These are phyloP conservation scores for Drechslerella stenobrocha DNA, from an alignment of 2,329 filamentous ascomycete species.

Conservation along the genomic window DNA sequence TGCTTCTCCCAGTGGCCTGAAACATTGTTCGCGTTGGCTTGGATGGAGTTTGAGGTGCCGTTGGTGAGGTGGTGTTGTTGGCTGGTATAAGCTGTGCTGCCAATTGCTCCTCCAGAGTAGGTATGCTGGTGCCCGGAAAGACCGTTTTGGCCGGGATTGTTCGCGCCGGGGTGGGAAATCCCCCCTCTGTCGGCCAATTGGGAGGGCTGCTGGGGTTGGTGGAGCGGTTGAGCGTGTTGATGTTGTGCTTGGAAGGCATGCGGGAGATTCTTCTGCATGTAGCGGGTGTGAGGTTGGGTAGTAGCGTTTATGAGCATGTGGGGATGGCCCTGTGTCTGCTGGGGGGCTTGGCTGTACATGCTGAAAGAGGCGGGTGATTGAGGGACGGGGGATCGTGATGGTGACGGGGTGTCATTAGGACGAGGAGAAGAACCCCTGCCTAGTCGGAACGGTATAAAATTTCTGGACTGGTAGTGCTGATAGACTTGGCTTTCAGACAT, in stretches of 20 bases:
- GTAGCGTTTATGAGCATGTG: slow-evolving; percentile 52
- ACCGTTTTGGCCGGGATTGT: slow-evolving; percentile 49
- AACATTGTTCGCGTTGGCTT: slow-evolving; percentile 47
- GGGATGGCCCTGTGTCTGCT: slow-evolving; percentile 51
- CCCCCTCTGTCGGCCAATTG: slow-evolving; percentile 36
- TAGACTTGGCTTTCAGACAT: slow-evolving; percentile 49
- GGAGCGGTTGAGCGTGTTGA: slow-evolving; percentile 54
- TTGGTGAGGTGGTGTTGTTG: slow-evolving; percentile 49
- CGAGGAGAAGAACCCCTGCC: slow-evolving; percentile 48
- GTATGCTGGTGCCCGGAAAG: slow-evolving; percentile 60
- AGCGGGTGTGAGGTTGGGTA: slow-evolving; percentile 50
- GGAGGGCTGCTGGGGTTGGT: slow-evolving; percentile 52
- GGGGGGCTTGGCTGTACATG: slow-evolving; percentile 49
- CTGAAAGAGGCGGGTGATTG: slow-evolving; percentile 52
- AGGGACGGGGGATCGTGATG: slow-evolving; percentile 62
- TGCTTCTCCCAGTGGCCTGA: slow-evolving; percentile 81
- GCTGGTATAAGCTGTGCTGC: slow-evolving; percentile 55
- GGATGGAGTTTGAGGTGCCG: slow-evolving; percentile 20
- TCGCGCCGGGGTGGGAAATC: slow-evolving; percentile 30
- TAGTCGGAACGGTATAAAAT: slow-evolving; percentile 44
- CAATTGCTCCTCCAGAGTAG: slow-evolving; percentile 59
- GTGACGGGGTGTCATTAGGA: slow-evolving; percentile 60
- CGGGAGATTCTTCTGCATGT: slow-evolving; percentile 52
- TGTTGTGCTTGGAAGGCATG: slow-evolving; percentile 53
- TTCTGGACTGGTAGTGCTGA: slow-evolving; percentile 48